These are phyloP conservation scores for Penicillium pulvis DNA, from an alignment of 495 filamentous ascomycete species.

Conservation along the genomic window DNA sequence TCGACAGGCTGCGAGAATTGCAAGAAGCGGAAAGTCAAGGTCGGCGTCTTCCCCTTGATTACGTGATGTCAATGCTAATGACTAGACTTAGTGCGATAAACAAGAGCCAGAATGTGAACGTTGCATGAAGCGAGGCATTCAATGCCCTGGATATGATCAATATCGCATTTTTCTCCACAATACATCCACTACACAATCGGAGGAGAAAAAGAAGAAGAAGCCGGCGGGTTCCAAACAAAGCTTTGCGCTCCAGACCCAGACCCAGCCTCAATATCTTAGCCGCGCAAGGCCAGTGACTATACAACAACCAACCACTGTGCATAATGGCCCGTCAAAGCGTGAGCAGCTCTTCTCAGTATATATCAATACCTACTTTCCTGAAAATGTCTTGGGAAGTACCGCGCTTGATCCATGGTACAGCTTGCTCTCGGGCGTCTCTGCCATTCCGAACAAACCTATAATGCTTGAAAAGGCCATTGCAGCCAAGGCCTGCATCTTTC, in stretches of 20 bases:
- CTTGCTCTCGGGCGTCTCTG: not conserved
- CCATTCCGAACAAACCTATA: conserved; percentile 7
- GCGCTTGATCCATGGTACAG: conserved; percentile 10
- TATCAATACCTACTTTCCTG: conserved; percentile 6
- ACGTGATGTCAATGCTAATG: not conserved
- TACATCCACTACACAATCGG: not conserved
- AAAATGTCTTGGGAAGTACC: conserved; percentile 10
- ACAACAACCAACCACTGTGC: not conserved
- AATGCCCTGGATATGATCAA: conserved; percentile 4
- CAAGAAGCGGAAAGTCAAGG: conserved; percentile 9
- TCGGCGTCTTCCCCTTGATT: not conserved
- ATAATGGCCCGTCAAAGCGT: not conserved
- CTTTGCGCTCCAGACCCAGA: not conserved
- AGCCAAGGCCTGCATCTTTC: conserved; percentile 12
- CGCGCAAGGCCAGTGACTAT: not conserved
- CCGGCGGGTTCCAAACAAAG: not conserved
- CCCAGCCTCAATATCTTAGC: not conserved
- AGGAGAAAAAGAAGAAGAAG: not conserved
- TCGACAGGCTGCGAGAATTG: conserved; percentile 4
- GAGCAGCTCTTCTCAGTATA: conserved; percentile 10
- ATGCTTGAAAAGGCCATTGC: conserved; percentile 15
- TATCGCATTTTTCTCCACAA: not conserved
- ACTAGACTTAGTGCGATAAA: not conserved
- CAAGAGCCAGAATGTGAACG: conserved; percentile 7
- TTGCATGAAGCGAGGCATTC: conserved; percentile 6